Percentiles rank a stretch among this genome's conserved stretches.
Conservation (phyloP, 2,329 filamentous ascomycete species). For the Fusarium beomiforme region DNA sequence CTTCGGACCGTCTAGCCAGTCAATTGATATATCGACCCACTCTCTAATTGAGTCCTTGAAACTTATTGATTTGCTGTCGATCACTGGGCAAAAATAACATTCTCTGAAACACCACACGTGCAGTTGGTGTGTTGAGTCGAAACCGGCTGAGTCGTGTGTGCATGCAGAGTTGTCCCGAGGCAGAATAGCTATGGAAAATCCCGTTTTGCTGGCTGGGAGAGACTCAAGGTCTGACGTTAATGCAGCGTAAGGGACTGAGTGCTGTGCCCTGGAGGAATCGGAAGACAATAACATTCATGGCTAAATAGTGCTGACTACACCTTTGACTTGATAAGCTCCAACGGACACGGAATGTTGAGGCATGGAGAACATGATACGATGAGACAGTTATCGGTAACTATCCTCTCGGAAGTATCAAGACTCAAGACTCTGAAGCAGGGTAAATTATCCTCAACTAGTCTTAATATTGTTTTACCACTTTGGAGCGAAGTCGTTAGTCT, state of each 20-base stretch:
- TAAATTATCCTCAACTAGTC: too few species aligned
- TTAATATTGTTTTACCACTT: too few species aligned
- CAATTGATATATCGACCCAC: constrained; percentile 6
- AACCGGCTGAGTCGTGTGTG: constrained; percentile 23
- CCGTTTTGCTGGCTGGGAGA: background rate
- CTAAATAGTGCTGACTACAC: background rate
- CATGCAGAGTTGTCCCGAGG: constrained; percentile 15
- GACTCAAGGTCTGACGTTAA: background rate
- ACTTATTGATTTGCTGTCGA: constrained; percentile 7
- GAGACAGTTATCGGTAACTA: background rate
- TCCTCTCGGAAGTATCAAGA: too few species aligned
- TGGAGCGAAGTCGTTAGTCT: too few species aligned
- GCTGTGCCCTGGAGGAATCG: background rate
- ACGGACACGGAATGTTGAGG: background rate
- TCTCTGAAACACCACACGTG: constrained; percentile 28
- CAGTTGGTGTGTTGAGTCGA: constrained; percentile 19
- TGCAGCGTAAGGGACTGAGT: background rate
- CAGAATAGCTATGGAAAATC: constrained; percentile 20
- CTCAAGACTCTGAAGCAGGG: too few species aligned
- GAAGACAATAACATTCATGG: background rate
- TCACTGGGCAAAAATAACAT: constrained; percentile 14
- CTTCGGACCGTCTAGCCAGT: background rate
- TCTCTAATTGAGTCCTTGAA: background rate
- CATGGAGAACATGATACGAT: background rate
- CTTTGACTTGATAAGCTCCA: background rate